A percentile compares a stretch with the other conserved stretches of the same genome.
phyloP scores from a whole-genome alignment of 169 alveolate genomes.

The Plasmodium adleri region DNA sequence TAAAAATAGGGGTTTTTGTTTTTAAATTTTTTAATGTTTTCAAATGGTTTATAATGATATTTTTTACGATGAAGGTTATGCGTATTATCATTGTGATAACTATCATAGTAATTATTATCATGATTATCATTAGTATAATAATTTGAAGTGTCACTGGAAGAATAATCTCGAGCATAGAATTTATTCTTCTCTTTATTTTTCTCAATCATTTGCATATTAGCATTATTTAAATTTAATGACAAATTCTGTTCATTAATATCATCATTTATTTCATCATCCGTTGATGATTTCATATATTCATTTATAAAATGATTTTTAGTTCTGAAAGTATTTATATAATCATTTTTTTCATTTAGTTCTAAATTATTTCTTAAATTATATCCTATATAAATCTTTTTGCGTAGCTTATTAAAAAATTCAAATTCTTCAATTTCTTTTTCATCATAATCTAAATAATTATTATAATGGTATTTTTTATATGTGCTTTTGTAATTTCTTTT shows the following conservation, averaged over 20 bases:
- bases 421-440: conserved; percentile 54
- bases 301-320: conserved; percentile 34
- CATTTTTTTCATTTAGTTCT: conserved; percentile 43
- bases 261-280: conserved; percentile 30
- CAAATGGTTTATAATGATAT: neutral
- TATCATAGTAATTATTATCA: neutral
- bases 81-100: neutral
- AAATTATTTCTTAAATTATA: conserved; percentile 49
- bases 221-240: neutral
- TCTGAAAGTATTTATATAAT: conserved; percentile 42
- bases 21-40: neutral
- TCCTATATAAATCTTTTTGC: conserved; percentile 43
- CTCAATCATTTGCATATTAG: neutral
- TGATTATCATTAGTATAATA: too few species aligned
- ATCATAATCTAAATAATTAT: conserved; percentile 15
- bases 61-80: neutral
- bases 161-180: neutral
- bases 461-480: conserved; percentile 1
- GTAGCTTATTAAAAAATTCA: conserved; percentile 22
- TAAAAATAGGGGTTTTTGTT: neutral
- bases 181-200: neutral
- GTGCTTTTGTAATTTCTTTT: too few species aligned
- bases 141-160: neutral
- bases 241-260: neutral
- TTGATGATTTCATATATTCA: conserved; percentile 50